Conservation (phyloP, 805 yeast genomes). For the Starmerella apicola region DNA sequence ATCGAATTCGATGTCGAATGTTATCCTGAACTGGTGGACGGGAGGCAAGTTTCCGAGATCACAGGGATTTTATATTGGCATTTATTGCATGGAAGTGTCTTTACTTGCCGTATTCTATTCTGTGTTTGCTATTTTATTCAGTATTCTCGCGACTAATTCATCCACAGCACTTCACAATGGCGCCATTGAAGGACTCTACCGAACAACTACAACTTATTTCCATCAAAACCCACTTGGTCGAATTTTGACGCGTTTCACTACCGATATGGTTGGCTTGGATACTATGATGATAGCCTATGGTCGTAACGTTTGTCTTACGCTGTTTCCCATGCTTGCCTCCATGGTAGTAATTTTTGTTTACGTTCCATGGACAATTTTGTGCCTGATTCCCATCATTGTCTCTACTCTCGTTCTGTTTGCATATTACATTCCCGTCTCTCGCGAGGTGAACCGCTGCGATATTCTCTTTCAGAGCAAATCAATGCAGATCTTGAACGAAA, state of each 20-base stretch:
- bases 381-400: constrained; percentile 39
- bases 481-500: constrained; percentile 56
- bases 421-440: constrained; percentile 53
- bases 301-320: constrained; percentile 30
- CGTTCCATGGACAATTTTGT: constrained; percentile 56
- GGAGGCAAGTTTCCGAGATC: constrained; percentile 38
- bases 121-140: constrained; percentile 7
- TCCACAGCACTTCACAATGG: constrained; percentile 40
- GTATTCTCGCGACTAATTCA: constrained; percentile 39
- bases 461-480: constrained; percentile 58
- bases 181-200: constrained; percentile 48
- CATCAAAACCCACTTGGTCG: constrained; percentile 49
- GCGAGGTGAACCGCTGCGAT: constrained; percentile 64
- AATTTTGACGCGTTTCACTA: constrained; percentile 69
- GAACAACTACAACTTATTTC: constrained; percentile 68
- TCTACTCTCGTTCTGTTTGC: constrained; percentile 29
- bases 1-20: constrained; percentile 28
- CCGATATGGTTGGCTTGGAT: constrained; percentile 73
- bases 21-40: constrained; percentile 63
- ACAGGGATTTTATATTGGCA: constrained; percentile 55
- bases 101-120: constrained; percentile 9
- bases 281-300: constrained; percentile 42
- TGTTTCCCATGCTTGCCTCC: constrained; percentile 45
- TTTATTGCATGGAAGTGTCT: constrained; percentile 25
- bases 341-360: constrained; percentile 53